Conservation (phyloP, 2,329 filamentous ascomycete genomes). For the Exophiala spinifera region DNA sequence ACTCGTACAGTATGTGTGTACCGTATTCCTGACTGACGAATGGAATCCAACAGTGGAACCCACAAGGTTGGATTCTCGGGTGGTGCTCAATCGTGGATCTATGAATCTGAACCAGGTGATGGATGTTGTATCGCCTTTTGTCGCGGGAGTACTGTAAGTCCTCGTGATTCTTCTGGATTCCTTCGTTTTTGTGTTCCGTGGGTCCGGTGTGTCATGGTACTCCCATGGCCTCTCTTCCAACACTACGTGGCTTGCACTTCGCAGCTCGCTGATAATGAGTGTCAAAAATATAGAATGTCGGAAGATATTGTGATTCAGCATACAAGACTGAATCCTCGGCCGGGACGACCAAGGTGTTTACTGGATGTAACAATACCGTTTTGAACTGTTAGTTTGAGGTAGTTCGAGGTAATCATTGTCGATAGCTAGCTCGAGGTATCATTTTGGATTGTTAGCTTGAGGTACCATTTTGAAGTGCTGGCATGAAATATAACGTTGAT, state of each 20-base stretch:
- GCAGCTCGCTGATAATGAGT: background rate
- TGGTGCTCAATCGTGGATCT: conserved; percentile 13
- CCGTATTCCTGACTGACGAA: background rate
- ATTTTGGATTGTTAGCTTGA: too few relatives aligned
- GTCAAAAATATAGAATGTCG: conserved; percentile 18
- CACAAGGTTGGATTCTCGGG: conserved; percentile 10
- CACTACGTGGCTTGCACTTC: too few relatives aligned
- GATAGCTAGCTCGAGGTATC: too few relatives aligned
- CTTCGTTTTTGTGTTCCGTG: background rate
- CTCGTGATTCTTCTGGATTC: background rate
- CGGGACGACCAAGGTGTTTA: conserved; percentile 7
- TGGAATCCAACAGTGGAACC: background rate
- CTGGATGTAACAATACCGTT: conserved; percentile 1
- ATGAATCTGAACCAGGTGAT: conserved; percentile 5
- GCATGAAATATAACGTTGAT: too few relatives aligned
- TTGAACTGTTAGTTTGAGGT: conserved; percentile 10
- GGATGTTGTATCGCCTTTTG: conserved; percentile 18
- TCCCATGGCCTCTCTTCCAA: too few relatives aligned
- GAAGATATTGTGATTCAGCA: conserved; percentile 13
- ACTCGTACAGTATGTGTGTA: too few relatives aligned
- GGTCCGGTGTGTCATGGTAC: too few relatives aligned
- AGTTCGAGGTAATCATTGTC: too few relatives aligned
- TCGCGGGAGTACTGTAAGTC: conserved; percentile 10
- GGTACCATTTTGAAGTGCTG: too few relatives aligned
- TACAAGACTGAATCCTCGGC: conserved; percentile 9